Evolutionary conservation across 2,329 filamentous ascomycete genomes (phyloP), one percentile per base, ranked within the genome.

Genomic region (Graphiopsis chlorocephala): DNA sequence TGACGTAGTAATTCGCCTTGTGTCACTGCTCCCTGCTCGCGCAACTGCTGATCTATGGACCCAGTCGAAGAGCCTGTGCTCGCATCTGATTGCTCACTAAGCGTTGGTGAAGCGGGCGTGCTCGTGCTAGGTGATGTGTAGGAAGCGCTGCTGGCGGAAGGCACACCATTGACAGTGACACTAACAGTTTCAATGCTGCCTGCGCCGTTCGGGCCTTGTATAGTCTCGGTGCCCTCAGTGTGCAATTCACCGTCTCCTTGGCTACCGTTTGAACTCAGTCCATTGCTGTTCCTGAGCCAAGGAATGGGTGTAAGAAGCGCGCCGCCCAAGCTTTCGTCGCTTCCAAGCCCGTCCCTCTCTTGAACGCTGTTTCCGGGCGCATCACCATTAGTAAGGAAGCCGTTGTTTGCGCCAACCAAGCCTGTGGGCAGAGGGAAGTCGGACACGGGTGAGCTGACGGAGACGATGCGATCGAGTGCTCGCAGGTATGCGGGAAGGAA

Each of bases 251-350:
- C 78, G 71, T 70, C 72, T 64, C 70, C 78, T 76, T 65, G 73
- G 28, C 67, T 68, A 4, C 53, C 62, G 3, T 66, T 69, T n/a
- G 56, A 42, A 6, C 29, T 12, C 14, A 69, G 42, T 23, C 64
- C 65, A 29, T 63, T 61, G 60, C 69, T 67, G 56, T 71, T 70
- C 15, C 72, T 68, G 59, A 98, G 81, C 95, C 95, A 99, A 0
- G 93, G 91, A 64, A 99, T 98, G 0, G 94, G 95, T 0, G 94
- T 98, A 58, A 99, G 82, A 20, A 97, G 82, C 0, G 95, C 95
- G 7, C 95, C 95, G 25, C 94, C 94, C 1, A 98, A 81, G 14
- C 90, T 90, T 75, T 97, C 94, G 72, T 98, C 94, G 57, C 90
- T 92, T 1, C 92, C 93, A 7, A 94, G 80, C 1, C 71, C 70